Conservation (phyloP, 2,329 filamentous ascomycete genomes). For the Ascochyta rabiei region DNA sequence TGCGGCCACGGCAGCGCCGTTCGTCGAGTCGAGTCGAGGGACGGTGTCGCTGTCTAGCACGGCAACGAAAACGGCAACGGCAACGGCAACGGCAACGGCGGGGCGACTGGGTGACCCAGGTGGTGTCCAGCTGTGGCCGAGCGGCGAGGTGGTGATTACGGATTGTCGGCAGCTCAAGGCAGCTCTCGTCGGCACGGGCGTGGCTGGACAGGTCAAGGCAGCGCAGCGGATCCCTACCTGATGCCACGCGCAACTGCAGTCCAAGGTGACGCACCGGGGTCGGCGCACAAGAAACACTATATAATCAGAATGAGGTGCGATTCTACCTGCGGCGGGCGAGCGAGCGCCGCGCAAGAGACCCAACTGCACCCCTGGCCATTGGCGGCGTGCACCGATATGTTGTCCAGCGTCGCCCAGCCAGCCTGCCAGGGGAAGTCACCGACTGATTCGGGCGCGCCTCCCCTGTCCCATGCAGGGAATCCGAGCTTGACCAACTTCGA, state of each 20-base stretch:
- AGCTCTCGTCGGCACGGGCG: constrained; percentile 3
- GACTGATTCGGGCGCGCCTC: constrained; percentile 13
- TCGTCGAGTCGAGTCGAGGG: constrained; percentile 11
- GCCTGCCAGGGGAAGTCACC: constrained; percentile 14
- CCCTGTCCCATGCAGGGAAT: constrained; percentile 18
- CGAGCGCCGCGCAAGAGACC: constrained; percentile 9
- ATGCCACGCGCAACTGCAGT: constrained; percentile 5
- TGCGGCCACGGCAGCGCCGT: constrained; percentile 35
- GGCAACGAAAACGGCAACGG: too few relatives aligned
- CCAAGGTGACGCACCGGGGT: constrained; percentile 6
- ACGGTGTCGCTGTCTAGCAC: constrained; percentile 20
- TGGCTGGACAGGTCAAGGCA: constrained; percentile 8
- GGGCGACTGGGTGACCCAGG: constrained; percentile 9
- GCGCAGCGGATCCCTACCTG: constrained; percentile 1
- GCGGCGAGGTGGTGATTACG: constrained; percentile 1
- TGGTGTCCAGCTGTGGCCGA: neutral
- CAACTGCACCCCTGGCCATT: constrained; percentile 14
- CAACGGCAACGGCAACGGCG: constrained; percentile 14
- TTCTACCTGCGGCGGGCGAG: too few relatives aligned
- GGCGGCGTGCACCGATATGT: constrained; percentile 8
- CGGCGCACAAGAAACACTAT: neutral
- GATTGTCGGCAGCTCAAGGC: neutral
- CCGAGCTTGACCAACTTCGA: constrained; percentile 1
- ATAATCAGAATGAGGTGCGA: neutral
- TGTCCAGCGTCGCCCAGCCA: too few relatives aligned